Base-by-base conservation (phyloP, 129 eudicot species). In the Lonicera japonica region DNA sequence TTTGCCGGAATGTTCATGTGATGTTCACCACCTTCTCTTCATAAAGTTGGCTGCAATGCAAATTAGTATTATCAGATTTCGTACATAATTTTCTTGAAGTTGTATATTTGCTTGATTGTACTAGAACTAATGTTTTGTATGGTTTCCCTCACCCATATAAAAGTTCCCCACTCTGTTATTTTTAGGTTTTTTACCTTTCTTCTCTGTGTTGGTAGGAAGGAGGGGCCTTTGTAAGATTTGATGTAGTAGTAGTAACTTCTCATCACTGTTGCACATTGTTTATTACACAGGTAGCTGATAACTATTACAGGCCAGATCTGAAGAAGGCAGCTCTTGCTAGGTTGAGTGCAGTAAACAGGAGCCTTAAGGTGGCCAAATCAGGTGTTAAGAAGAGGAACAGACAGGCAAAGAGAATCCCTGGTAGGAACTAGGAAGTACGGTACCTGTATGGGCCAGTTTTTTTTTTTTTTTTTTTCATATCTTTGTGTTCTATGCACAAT, bases 301-400 rank as follows among this genome's bases (percentile, higher is more conserved):
- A 92, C 81, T 58, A 80, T 64, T 92, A 92, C 79, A 84, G 98
- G 83, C 90, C 98, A 22, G 98, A 92, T 68, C 65, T 92, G 91
- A 92, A 92, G 95, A 77, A 84, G 73, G 98, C 98, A 21, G 95
- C 98, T 38, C 96, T 92, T 62, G 98, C 98, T 16, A 78, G 98
- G 70, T 67, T 92, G 86, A 87, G 96, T 56, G 95, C 65, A 25
- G 95, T 92, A 25, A 73, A 79, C 84, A 88, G 90, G 76, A 87
- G 98, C 79, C 90, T 92, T 51, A 88, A 78, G 74, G 98, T 92
- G 47, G 61, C 96, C 63, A 92, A 92, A 64, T 92, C 98, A 1
- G 97, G 97, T 36, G 86, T 70, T 45, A 91, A 91, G 95, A 91
- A 79, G 95, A 91, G 74, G 94, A 91, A 82, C 88, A 83, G 98